These are phyloP conservation scores for Saksenaea oblongispora DNA, from an alignment of 371 early-diverging fungal genomes.

Conservation along the genomic window DNA sequence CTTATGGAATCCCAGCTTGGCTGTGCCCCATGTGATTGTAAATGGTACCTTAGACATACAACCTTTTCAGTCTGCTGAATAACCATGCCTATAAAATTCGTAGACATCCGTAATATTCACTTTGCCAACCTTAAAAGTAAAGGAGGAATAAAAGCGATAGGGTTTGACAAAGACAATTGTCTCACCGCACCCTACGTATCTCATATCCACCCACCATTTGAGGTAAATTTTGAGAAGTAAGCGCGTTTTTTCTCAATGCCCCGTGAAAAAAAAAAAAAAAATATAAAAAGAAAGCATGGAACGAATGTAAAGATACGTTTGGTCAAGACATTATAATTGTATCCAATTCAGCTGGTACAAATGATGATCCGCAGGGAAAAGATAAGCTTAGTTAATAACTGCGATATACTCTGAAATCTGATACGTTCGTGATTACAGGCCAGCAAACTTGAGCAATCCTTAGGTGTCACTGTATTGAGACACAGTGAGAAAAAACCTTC, in stretches of 20 bases:
- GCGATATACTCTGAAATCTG: not conserved
- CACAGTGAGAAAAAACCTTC: constrained; percentile 80
- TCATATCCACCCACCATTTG: constrained; percentile 69
- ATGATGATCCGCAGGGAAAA: constrained; percentile 66
- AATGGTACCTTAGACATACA: constrained; percentile 45
- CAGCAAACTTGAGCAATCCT: constrained; percentile 37
- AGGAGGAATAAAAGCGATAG: constrained; percentile 67
- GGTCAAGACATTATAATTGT: constrained; percentile 70
- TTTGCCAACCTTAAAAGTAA: constrained; percentile 56
- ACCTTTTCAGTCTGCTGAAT: not conserved
- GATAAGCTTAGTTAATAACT: constrained; percentile 37
- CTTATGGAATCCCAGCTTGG: constrained; percentile 65
- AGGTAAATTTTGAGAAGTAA: constrained; percentile 35
- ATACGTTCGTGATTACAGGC: constrained; percentile 34
- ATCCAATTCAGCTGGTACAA: constrained; percentile 94
- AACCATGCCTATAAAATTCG: not conserved
- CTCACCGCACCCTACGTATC: constrained; percentile 83
- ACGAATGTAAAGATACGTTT: constrained; percentile 64
- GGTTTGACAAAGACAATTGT: constrained; percentile 96
- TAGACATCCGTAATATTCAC: constrained; percentile 73
- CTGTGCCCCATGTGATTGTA: constrained; percentile 76
- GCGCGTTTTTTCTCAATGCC: not conserved
- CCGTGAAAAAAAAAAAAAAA: not conserved
- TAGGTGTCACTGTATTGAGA: constrained; percentile 61
- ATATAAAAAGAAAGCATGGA: constrained; percentile 63